These are phyloP conservation scores for Arachnomyces sp. DNA, from an alignment of 2,329 filamentous ascomycete species.

Conservation along the genomic window DNA sequence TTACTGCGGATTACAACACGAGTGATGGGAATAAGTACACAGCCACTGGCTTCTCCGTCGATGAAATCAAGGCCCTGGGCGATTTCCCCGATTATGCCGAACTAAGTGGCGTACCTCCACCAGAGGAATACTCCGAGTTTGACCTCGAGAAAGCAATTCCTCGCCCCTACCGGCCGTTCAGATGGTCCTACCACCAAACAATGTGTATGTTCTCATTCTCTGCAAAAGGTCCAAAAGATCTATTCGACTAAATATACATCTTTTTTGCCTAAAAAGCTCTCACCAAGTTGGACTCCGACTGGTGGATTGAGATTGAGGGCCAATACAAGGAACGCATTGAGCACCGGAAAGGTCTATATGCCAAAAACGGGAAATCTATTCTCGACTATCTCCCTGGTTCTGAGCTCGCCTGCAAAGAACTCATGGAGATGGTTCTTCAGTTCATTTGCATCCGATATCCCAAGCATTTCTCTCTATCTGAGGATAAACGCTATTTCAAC, in stretches of 20 bases:
- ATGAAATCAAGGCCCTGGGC: constrained; percentile 61
- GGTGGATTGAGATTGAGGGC: constrained; percentile 80
- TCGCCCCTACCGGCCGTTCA: constrained; percentile 69
- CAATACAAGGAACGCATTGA: constrained; percentile 60
- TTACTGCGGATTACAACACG: constrained; percentile 31
- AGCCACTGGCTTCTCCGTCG: constrained; percentile 60
- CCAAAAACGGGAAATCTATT: constrained; percentile 54
- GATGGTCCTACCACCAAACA: constrained; percentile 82
- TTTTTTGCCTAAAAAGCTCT: constrained; percentile 46
- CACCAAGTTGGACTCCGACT: constrained; percentile 69
- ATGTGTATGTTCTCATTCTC: constrained; percentile 60
- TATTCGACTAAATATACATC: neutral
- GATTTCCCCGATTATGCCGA: constrained; percentile 71
- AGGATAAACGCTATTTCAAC: constrained; percentile 49
- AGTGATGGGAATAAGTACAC: constrained; percentile 42
- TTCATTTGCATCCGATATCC: constrained; percentile 74
- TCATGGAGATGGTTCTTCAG: constrained; percentile 79
- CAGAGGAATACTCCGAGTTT: constrained; percentile 55
- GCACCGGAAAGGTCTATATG: constrained; percentile 59
- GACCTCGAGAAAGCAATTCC: constrained; percentile 59
- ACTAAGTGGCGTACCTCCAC: constrained; percentile 66
- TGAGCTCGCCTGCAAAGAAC: constrained; percentile 70
- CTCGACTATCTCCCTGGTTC: constrained; percentile 63
- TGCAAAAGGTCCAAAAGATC: neutral
- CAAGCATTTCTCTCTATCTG: constrained; percentile 57